These are phyloP conservation scores for Corynespora cassiicola DNA, from an alignment of 2,329 filamentous ascomycete species.

Conservation along the genomic window DNA sequence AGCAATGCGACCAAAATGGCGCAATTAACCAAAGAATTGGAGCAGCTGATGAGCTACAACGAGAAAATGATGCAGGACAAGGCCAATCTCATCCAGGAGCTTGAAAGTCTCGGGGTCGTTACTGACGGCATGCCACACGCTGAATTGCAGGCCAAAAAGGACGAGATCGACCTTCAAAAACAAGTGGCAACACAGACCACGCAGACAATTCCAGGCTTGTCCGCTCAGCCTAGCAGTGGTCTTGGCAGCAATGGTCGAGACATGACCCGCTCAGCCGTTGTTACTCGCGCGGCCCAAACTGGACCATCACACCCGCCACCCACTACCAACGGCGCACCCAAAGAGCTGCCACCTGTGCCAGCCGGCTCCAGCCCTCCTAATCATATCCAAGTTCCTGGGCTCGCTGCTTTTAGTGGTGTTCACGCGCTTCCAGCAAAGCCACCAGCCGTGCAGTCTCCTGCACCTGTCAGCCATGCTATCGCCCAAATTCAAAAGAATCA, in stretches of 20 bases:
- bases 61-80: conserved; percentile 49
- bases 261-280: too few species aligned
- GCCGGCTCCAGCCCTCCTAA: too few species aligned
- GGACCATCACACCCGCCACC: conserved; percentile 6
- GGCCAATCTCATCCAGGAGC: conserved; percentile 53
- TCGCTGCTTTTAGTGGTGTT: conserved; percentile 17
- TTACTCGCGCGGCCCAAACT: background rate
- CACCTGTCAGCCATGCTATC: too few species aligned
- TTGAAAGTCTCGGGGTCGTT: conserved; percentile 56
- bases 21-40: conserved; percentile 53
- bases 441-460: too few species aligned
- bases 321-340: conserved; percentile 4
- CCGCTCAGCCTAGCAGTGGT: background rate
- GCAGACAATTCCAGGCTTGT: background rate
- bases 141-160: conserved; percentile 51
- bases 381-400: conserved; percentile 3
- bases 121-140: conserved; percentile 54
- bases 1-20: conserved; percentile 46
- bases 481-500: too few species aligned
- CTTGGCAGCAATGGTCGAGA: background rate
- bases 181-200: conserved; percentile 11
- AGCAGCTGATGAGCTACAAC: conserved; percentile 46
- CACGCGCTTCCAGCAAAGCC: too few species aligned
- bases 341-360: background rate
- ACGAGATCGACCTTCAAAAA: conserved; percentile 42